Percentiles rank a stretch among this genome's conserved stretches.
Evolutionary conservation across 2,329 filamentous ascomycete species (phyloP).

Genomic region (Cryphonectria japonica): DNA sequence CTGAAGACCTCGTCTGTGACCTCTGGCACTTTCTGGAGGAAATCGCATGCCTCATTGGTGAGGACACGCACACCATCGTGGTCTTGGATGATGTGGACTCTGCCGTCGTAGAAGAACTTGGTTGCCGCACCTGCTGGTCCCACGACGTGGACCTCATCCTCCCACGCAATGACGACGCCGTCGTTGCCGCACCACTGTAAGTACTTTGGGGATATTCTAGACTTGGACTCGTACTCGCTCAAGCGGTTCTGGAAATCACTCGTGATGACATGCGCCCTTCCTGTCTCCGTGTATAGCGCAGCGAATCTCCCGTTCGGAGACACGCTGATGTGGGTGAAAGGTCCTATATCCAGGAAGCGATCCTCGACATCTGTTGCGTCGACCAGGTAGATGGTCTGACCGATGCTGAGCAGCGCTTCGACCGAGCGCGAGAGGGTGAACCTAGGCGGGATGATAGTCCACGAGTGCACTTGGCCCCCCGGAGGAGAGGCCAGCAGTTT

Average conservation of each 20-base stretch:
- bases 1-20: conserved; percentile 89
- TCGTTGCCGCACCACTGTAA: conserved; percentile 97
- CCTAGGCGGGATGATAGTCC: conserved; percentile 85
- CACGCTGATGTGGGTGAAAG: conserved; percentile 87
- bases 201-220: conserved; percentile 81
- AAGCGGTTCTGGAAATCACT: conserved; percentile 93
- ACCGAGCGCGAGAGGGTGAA: conserved; percentile 91
- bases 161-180: conserved; percentile 91
- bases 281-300: conserved; percentile 82
- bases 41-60: conserved; percentile 94
- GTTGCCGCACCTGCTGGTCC: conserved; percentile 78
- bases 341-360: conserved; percentile 85
- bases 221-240: conserved; percentile 88
- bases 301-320: conserved; percentile 90
- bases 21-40: conserved; percentile 89
- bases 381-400: conserved; percentile 80
- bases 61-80: conserved; percentile 87
- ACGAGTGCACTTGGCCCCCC: conserved; percentile 79
- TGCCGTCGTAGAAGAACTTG: conserved; percentile 86
- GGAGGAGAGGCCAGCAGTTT: conserved; percentile 78
- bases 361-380: conserved; percentile 92
- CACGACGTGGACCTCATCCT: conserved; percentile 94
- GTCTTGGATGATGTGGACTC: conserved; percentile 83
- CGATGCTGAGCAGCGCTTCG: conserved; percentile 86
- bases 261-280: conserved; percentile 88